Evolutionary conservation across 768 basidiomycete genomes (phyloP), one percentile per base, ranked within the genome.

Genomic region (Coprinopsis strossmayeri): DNA sequence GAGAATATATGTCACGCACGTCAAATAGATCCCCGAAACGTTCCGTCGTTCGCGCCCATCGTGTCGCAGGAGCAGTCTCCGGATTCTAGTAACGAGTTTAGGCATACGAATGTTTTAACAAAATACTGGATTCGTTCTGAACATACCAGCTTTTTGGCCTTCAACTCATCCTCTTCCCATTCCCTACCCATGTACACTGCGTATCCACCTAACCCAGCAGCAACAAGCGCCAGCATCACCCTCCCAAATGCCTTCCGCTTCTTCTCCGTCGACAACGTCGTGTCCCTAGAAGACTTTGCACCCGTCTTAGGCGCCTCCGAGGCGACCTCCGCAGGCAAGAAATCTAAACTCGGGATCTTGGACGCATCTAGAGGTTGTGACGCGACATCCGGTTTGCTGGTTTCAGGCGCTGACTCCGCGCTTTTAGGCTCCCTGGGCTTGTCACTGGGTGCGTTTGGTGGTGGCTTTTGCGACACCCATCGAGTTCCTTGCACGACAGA

Each of bases 181-280:
- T 87, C 84, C 39, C 84, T 72, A 0, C 91, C 91, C 59, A 90
- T 72, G 51, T 84, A 84, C 41, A 81, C 70, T 1, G 73, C 71
- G 34, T 78, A 77, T 12, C 67, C 75, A 2, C 77, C 74, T 3
- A 85, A 63, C 2, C 77, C 88, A 10, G 82, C 59, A 3, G 72
- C 68, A 5, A 88, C 60, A 27, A 82, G 37, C 0, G 63, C 78
- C 37, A 87, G 59, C 17, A 78, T 72, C 1, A 81, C 56, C 28
- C 85, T 68, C 3, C 78, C 73, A 57, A 82, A 64, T 52, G 73
- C 66, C 53, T 77, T 69, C 51, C 90, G 74, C 58, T 75, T 75
- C 55, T 77, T 73, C 65, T 96, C 95, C 52, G 84, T 85, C 44
- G 82, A 82, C 15, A 87, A 87, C 46, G 91, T 73, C 12, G 82